Conservation (phyloP, 192 early-diverging fungal species). For the Backusella macrospora region DNA sequence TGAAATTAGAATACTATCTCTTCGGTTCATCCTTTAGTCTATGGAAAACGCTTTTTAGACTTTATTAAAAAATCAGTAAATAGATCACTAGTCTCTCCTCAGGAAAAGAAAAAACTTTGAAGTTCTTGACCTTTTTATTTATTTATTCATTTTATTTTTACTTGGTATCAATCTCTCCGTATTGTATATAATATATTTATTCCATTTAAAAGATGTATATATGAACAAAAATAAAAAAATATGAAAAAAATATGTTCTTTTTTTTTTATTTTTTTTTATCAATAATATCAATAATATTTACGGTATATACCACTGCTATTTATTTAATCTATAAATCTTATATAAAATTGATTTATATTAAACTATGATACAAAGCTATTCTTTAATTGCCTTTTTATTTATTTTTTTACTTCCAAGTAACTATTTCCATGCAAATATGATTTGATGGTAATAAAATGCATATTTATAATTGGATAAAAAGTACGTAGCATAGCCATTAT, state of each 20-base stretch:
- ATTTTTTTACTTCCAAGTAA: too few species aligned
- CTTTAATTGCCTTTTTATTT: too few species aligned
- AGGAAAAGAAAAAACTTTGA: constrained; percentile 2
- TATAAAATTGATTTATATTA: too few species aligned
- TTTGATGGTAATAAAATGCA: too few species aligned
- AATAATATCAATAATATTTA: not conserved
- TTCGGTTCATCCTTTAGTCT: constrained; percentile 14
- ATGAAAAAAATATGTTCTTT: not conserved
- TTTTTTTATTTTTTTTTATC: not conserved
- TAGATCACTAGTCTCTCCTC: not conserved
- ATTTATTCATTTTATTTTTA: not conserved
- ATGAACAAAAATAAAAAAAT: not conserved
- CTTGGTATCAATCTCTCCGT: too few species aligned
- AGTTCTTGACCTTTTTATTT: not conserved
- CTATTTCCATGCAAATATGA: too few species aligned
- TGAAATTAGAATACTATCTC: constrained; percentile 15
- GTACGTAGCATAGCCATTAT: too few species aligned
- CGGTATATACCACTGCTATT: too few species aligned
- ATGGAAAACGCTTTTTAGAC: constrained; percentile 20
- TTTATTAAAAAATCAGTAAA: constrained; percentile 21
- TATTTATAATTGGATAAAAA: too few species aligned
- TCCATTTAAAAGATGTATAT: not conserved
- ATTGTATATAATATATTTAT: not conserved
- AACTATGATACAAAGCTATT: too few species aligned
- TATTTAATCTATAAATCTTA: too few species aligned